These are phyloP conservation scores for Apophysomyces elegans DNA, from an alignment of 371 early-diverging fungal genomes.

Conservation along the genomic window DNA sequence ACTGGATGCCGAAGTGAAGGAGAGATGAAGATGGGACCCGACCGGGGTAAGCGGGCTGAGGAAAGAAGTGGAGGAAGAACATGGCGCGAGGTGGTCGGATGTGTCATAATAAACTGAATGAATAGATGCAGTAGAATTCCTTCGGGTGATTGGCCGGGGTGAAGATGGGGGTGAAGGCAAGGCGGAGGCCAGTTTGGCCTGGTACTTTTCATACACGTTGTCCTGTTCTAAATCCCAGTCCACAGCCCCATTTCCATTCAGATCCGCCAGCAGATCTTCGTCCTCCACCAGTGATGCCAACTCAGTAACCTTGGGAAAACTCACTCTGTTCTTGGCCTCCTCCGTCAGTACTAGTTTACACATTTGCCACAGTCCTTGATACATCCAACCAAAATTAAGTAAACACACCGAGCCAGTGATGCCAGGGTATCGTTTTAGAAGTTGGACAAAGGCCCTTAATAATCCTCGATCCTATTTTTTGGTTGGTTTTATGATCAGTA, in stretches of 20 bases:
- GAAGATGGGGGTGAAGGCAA: constrained; percentile 14
- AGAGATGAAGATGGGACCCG: constrained; percentile 11
- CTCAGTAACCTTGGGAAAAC: constrained; percentile 39
- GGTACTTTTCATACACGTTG: constrained; percentile 19
- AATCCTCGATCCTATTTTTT: constrained; percentile 32
- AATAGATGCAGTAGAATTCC: constrained; percentile 35
- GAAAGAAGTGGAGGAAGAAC: constrained; percentile 5
- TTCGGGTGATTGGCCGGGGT: constrained; percentile 25
- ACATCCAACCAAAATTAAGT: constrained; percentile 55
- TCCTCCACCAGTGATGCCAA: constrained; percentile 26
- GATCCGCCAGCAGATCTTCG: constrained; percentile 31
- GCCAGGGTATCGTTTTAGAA: constrained; percentile 45
- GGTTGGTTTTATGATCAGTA: too few relatives aligned
- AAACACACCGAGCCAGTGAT: constrained; percentile 42
- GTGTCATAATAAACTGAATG: constrained; percentile 33
- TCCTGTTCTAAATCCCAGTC: constrained; percentile 29
- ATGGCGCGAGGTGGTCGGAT: constrained; percentile 6
- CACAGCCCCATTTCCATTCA: constrained; percentile 30
- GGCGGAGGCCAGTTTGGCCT: constrained; percentile 1
- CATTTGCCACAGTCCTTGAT: constrained; percentile 57
- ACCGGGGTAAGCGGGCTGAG: not conserved
- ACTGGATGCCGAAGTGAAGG: constrained; percentile 21
- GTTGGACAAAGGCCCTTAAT: constrained; percentile 32
- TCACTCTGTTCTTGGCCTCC: constrained; percentile 47
- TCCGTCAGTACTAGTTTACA: constrained; percentile 44